Base-by-base conservation (phyloP, 768 basidiomycete species). In the Gloeostereum incarnatum region DNA sequence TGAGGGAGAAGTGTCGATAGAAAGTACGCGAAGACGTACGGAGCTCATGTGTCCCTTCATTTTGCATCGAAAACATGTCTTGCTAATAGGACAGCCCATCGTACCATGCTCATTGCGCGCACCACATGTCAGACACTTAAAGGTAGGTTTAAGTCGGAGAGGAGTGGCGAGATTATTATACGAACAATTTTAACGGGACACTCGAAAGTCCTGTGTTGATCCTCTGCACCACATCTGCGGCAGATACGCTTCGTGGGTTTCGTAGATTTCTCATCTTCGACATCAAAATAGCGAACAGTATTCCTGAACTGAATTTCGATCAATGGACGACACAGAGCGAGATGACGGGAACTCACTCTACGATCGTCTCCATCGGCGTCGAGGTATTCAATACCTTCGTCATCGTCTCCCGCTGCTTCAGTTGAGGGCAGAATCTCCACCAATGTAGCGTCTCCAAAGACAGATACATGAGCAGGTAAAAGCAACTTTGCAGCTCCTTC, bases 31-130 rank as follows among this genome's bases (percentile, higher is more conserved):
- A 24, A 2, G 9, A 55, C 70, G 35, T 46, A 84, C 86, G 40
- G 62, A 67, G 45, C 71, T 83, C 39, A 87, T 73, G 50, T 88
- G 86, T 2, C 87, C 87, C 52, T 82, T 84, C 82, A 86, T 85
- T 11, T 82, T 82, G 48, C 87, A 90, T 3, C 65, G 70, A 49
- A 75, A 89, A 50, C 87, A 90, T 0, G 71, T 77, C 56, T 88
- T 88, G 57, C 75, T 78, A 43, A 86, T 81, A 2, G 86, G 84
- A 57, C 86, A 90, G 36, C 75, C 75, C 27, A 78, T 67, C 13
- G 87, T 87, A 3, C 68, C 63, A 56, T 90, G 87, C 44, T 89
- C 86, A 49, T 89, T 73, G 35, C 80, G 75, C 21, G 70, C 82
- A 41, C 87, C 87, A 51, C 87, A 90, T 18, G 81, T 87, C 41